Conservation (phyloP, 441 rosid species). For the Eruca vesicaria region DNA sequence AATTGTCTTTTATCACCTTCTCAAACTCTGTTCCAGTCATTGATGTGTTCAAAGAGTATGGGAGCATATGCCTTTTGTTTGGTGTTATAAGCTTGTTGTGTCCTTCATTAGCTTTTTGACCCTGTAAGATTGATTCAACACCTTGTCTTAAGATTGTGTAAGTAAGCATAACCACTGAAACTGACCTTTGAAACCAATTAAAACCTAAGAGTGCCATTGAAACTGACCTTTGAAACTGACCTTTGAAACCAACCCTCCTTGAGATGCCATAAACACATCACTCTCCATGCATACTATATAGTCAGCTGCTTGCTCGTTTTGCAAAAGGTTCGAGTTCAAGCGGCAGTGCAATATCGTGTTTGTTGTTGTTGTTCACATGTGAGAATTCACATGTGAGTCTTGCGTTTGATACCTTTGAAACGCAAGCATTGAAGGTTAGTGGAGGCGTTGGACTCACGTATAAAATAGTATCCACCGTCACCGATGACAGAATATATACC, state of each 20-base stretch:
- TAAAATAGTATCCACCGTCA: background rate
- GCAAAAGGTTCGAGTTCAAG: slow-evolving; percentile 72
- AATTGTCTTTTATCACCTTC: slow-evolving; percentile 56
- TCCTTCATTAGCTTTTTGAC: slow-evolving; percentile 72
- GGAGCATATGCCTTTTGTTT: slow-evolving; percentile 90
- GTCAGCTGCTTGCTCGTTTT: slow-evolving; percentile 54
- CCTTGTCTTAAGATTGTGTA: background rate
- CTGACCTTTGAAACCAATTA: background rate
- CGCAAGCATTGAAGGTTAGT: slow-evolving; percentile 17
- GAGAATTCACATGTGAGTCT: slow-evolving; percentile 51
- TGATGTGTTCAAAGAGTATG: slow-evolving; percentile 65
- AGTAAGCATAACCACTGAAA: background rate
- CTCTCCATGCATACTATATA: slow-evolving; percentile 69
- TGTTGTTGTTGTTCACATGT: slow-evolving; percentile 65
- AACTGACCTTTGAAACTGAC: background rate
- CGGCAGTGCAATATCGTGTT: slow-evolving; percentile 71
- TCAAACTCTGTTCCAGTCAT: slow-evolving; percentile 66
- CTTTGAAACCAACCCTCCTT: slow-evolving; percentile 65
- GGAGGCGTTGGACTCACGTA: slow-evolving; percentile 38
- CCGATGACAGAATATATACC: background rate
- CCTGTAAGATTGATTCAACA: slow-evolving; percentile 43
- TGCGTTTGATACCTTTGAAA: slow-evolving; percentile 5
- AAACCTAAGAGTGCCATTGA: background rate
- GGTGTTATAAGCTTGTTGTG: slow-evolving; percentile 91
- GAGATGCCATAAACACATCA: slow-evolving; percentile 93